A percentile compares a stretch with the other conserved stretches of the same genome.
Evolutionary conservation across 495 filamentous ascomycete genomes (phyloP).

Genomic region (Podospora didyma): DNA sequence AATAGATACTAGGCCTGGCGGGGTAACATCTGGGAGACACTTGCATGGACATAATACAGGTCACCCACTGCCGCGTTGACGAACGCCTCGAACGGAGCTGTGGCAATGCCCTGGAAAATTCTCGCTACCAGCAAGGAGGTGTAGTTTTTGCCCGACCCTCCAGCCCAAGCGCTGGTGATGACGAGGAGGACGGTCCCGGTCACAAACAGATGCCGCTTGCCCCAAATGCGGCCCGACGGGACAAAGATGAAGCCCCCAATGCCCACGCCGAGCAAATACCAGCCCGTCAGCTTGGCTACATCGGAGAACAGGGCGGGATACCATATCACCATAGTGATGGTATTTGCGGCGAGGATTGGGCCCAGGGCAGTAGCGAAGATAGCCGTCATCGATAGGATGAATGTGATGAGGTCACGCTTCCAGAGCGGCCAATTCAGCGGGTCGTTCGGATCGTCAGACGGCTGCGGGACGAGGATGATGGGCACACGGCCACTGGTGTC

Average conservation of each 20-base stretch:
- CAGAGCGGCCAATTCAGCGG: conserved; percentile 84
- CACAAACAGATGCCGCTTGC: conserved; percentile 83
- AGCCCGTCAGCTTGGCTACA: conserved; percentile 81
- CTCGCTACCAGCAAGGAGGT: conserved; percentile 69
- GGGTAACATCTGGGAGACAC: conserved; percentile 15
- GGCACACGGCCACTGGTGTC: conserved; percentile 62
- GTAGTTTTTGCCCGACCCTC: conserved; percentile 61
- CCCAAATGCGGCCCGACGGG: conserved; percentile 84
- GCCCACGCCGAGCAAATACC: conserved; percentile 79
- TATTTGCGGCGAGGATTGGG: conserved; percentile 84
- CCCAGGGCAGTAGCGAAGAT: conserved; percentile 77
- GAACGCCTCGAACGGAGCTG: conserved; percentile 72
- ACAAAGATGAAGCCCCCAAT: conserved; percentile 79
- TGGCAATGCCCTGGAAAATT: conserved; percentile 69
- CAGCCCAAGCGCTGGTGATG: conserved; percentile 71
- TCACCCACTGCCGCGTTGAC: conserved; percentile 77
- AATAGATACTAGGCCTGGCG: neutral
- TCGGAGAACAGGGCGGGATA: conserved; percentile 58
- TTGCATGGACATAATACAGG: conserved; percentile 71
- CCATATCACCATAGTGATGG: conserved; percentile 61
- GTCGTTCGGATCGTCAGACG: conserved; percentile 77
- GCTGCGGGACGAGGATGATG: conserved; percentile 76
- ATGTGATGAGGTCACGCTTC: conserved; percentile 77
- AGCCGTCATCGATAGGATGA: conserved; percentile 70
- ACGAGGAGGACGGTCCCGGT: conserved; percentile 73